Conservation (phyloP, 306 rosid species). For the Glycine tomentella region DNA sequence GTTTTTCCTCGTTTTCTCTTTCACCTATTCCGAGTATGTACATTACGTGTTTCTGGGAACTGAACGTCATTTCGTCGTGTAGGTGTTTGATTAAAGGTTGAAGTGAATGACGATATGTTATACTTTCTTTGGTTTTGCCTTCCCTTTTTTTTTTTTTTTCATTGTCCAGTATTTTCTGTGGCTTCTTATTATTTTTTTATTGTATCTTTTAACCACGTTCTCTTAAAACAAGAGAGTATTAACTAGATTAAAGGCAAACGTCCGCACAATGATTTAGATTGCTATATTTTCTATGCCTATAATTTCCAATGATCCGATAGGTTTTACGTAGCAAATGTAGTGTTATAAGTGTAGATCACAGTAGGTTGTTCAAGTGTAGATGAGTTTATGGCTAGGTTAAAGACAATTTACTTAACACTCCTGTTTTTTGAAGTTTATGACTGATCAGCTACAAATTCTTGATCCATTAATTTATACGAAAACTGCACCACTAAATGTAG, state of each 20-base stretch:
- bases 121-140: background rate
- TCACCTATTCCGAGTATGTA: background rate
- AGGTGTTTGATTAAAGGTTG: too few species aligned
- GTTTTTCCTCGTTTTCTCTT: slow-evolving; percentile 12
- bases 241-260: background rate
- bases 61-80: slow-evolving; percentile 8
- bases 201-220: slow-evolving; percentile 29
- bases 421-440: slow-evolving; percentile 11
- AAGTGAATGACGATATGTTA: background rate
- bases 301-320: background rate
- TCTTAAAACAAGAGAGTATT: slow-evolving; percentile 16
- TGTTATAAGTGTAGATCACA: slow-evolving; percentile 8
- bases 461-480: too few species aligned
- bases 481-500: too few species aligned
- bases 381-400: background rate
- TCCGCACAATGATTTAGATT: background rate
- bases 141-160: background rate
- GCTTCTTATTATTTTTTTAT: slow-evolving; percentile 1
- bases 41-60: slow-evolving; percentile 4
- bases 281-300: too few species aligned
- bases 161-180: background rate
- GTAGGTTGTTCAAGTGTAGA: slow-evolving; percentile 28
- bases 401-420: background rate
- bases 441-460: background rate
- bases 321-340: slow-evolving; percentile 43